Evolutionary conservation across 2,329 filamentous ascomycete species (phyloP).

Genomic region (Fusarium globosum): DNA sequence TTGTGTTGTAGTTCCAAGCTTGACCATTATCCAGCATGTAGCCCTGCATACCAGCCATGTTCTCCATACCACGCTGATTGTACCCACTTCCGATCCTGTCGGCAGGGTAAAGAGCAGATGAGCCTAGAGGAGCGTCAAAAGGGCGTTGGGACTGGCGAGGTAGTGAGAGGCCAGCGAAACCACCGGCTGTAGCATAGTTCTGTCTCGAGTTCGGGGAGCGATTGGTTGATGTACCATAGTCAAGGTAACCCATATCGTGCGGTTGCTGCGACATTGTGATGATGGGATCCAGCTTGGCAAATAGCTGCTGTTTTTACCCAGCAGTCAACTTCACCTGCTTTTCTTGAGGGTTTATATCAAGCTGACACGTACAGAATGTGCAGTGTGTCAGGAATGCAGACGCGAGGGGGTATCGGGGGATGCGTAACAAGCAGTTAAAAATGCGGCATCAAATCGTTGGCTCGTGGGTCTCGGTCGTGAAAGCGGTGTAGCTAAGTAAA

Average conservation of each 20-base stretch:
- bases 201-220: constrained; percentile 77
- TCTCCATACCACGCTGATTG: constrained; percentile 68
- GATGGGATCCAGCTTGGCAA: constrained; percentile 37
- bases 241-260: constrained; percentile 76
- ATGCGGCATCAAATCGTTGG: constrained; percentile 41
- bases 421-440: constrained; percentile 25
- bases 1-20: constrained; percentile 80
- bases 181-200: constrained; percentile 57
- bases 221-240: constrained; percentile 69
- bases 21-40: constrained; percentile 76
- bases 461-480: constrained; percentile 38
- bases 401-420: constrained; percentile 18
- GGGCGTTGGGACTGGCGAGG: constrained; percentile 73
- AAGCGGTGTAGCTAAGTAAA: constrained; percentile 35
- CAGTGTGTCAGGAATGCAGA: constrained; percentile 1
- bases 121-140: constrained; percentile 76
- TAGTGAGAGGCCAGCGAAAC: constrained; percentile 62
- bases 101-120: constrained; percentile 74
- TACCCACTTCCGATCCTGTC: constrained; percentile 73
- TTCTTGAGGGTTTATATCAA: constrained; percentile 3
- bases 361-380: constrained; percentile 13
- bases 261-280: constrained; percentile 59
- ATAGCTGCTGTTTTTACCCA: constrained; percentile 40
- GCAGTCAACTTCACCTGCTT: constrained; percentile 24
- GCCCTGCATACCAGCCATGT: constrained; percentile 57